phyloP scores from a whole-genome alignment of 768 basidiomycete species.

The Galerina marginata region DNA sequence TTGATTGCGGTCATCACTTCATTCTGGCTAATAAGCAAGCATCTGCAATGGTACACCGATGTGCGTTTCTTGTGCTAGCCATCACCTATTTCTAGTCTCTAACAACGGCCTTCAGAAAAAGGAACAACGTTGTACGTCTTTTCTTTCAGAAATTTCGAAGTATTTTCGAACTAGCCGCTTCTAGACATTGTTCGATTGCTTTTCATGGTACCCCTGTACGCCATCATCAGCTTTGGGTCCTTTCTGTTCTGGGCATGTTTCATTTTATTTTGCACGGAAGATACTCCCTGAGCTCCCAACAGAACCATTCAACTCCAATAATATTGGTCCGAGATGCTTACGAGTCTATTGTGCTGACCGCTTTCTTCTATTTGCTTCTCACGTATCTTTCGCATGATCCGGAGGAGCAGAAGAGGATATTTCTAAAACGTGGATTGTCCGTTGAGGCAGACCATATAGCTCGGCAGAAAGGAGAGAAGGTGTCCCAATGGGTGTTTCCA shows the following conservation, averaged over 20 bases:
- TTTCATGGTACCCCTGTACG: conserved; percentile 82
- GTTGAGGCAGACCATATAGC: conserved; percentile 54
- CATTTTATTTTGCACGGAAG: background rate
- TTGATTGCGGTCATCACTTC: conserved; percentile 60
- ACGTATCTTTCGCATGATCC: conserved; percentile 68
- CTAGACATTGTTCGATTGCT: conserved; percentile 75
- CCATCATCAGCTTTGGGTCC: conserved; percentile 66
- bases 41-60: conserved; percentile 74
- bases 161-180: background rate
- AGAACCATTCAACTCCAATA: conserved; percentile 73
- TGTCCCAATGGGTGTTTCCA: conserved; percentile 73
- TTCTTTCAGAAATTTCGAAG: background rate
- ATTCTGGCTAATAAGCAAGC: conserved; percentile 76
- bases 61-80: conserved; percentile 41
- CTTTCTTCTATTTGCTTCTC: conserved; percentile 81
- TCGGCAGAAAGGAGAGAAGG: conserved; percentile 45
- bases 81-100: background rate
- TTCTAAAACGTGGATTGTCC: conserved; percentile 63
- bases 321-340: conserved; percentile 76
- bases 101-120: conserved; percentile 51
- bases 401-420: conserved; percentile 64
- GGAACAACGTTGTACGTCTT: conserved; percentile 65
- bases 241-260: conserved; percentile 71
- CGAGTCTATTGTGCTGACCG: conserved; percentile 75
- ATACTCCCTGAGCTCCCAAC: background rate